Percentiles rank a stretch among this genome's conserved stretches.
These are phyloP conservation scores for Suillus clintonianus DNA, from an alignment of 768 basidiomycete genomes.

Conservation along the genomic window DNA sequence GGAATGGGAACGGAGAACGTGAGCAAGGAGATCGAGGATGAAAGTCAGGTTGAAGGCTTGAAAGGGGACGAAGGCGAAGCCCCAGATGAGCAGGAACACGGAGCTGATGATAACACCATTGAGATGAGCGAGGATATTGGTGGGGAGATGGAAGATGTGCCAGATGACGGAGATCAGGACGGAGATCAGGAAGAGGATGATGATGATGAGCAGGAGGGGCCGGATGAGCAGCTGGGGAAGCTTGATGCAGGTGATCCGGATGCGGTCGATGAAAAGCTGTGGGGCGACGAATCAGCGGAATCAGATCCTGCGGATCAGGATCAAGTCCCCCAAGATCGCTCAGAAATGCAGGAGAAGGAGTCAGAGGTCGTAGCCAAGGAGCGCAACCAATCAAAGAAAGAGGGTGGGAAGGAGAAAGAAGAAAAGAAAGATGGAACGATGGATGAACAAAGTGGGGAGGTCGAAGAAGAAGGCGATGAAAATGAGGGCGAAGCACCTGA, in stretches of 20 bases:
- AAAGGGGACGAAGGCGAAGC: slow-evolving; percentile 60
- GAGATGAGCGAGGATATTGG: slow-evolving; percentile 93
- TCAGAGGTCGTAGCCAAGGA: slow-evolving; percentile 86
- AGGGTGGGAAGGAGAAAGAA: slow-evolving; percentile 36
- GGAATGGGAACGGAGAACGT: slow-evolving; percentile 86
- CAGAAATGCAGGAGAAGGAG: slow-evolving; percentile 43
- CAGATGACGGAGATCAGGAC: slow-evolving; percentile 56
- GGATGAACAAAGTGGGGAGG: slow-evolving; percentile 25
- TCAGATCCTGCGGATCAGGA: slow-evolving; percentile 52
- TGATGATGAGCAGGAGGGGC: slow-evolving; percentile 53
- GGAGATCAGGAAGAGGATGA: slow-evolving; percentile 52
- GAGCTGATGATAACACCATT: slow-evolving; percentile 69
- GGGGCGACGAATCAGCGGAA: slow-evolving; percentile 81
- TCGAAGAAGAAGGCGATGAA: slow-evolving; percentile 29
- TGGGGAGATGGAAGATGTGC: slow-evolving; percentile 82
- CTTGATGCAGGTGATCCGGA: slow-evolving; percentile 82
- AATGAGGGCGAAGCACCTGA: slow-evolving; percentile 28
- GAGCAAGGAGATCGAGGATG: slow-evolving; percentile 93
- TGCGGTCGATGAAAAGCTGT: slow-evolving; percentile 93
- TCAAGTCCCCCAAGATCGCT: slow-evolving; percentile 62
- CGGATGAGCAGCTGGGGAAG: slow-evolving; percentile 83
- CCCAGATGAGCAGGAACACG: slow-evolving; percentile 37
- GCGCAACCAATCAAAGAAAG: slow-evolving; percentile 39
- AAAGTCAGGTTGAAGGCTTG: slow-evolving; percentile 94
- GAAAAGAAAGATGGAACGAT: slow-evolving; percentile 28